Percentiles rank a stretch among this genome's conserved stretches.
Conservation (phyloP, 2,329 filamentous ascomycete genomes). For the Plectosphaerella plurivora region DNA sequence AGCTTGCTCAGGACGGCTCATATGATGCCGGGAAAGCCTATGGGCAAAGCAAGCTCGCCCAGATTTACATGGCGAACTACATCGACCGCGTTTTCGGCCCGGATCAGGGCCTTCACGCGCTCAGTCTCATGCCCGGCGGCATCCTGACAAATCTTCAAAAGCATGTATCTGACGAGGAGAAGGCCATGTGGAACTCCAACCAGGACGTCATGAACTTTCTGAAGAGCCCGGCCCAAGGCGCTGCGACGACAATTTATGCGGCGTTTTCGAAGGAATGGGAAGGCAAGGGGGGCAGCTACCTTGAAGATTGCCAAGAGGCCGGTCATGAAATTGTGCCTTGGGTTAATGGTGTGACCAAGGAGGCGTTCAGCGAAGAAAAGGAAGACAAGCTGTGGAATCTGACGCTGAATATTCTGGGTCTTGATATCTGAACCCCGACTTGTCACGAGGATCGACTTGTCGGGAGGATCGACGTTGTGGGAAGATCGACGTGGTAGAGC, state of each 20-base stretch:
- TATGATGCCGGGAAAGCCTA: slow-evolving; percentile 28
- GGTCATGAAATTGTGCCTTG: too few relatives aligned
- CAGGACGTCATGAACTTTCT: neutral
- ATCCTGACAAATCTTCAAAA: slow-evolving; percentile 3
- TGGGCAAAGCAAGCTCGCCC: slow-evolving; percentile 40
- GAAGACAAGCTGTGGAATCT: too few relatives aligned
- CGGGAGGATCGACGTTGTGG: too few relatives aligned
- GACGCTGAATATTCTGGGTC: too few relatives aligned
- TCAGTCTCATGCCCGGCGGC: slow-evolving; percentile 8
- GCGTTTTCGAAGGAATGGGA: slow-evolving; percentile 35
- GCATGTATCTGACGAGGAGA: slow-evolving; percentile 7
- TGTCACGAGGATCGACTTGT: too few relatives aligned
- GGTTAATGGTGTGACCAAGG: too few relatives aligned
- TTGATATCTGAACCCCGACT: too few relatives aligned
- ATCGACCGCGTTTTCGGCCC: slow-evolving; percentile 38
- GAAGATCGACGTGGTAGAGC: too few relatives aligned
- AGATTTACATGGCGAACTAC: slow-evolving; percentile 41
- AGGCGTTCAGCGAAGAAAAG: too few relatives aligned
- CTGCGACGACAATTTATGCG: slow-evolving; percentile 41
- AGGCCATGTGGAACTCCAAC: neutral
- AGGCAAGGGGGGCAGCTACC: slow-evolving; percentile 40
- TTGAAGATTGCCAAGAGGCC: slow-evolving; percentile 29
- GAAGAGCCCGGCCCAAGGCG: slow-evolving; percentile 31
- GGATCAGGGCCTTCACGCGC: slow-evolving; percentile 24
- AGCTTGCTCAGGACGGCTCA: slow-evolving; percentile 22